Evolutionary conservation across 148 eudicot species (phyloP).

Genomic region (Chenopodium berlandieri): DNA sequence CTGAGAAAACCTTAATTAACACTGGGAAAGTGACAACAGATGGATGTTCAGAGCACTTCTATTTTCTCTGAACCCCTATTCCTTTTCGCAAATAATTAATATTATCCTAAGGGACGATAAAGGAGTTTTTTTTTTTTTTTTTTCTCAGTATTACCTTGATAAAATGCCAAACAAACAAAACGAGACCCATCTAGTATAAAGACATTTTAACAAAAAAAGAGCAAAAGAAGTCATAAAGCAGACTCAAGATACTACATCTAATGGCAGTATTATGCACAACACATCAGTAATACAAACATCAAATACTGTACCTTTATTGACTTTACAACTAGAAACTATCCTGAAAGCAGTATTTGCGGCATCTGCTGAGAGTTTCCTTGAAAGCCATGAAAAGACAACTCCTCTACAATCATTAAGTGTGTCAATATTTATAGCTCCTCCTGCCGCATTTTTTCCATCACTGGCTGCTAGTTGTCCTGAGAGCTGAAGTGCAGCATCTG

Average conservation of each 20-base stretch:
- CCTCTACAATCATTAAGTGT: conserved; percentile 79
- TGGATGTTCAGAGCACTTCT: not conserved
- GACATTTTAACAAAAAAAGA: not conserved
- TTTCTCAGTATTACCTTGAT: not conserved
- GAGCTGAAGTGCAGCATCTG: conserved; percentile 72
- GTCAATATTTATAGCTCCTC: conserved; percentile 42
- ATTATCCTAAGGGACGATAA: not conserved
- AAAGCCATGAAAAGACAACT: conserved; percentile 84
- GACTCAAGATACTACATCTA: not conserved
- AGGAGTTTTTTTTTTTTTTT: not conserved
- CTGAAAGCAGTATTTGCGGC: conserved; percentile 72
- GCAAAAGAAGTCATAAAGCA: not conserved
- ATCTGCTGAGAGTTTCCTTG: conserved; percentile 71
- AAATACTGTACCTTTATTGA: conserved; percentile 67
- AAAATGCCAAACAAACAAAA: not conserved
- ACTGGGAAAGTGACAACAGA: not conserved
- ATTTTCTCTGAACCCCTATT: not conserved
- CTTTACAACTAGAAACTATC: conserved; percentile 78
- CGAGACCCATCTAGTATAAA: not conserved
- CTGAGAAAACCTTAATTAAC: not conserved
- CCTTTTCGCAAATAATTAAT: not conserved
- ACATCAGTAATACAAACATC: conserved; percentile 4
- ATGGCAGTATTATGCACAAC: conserved; percentile 6
- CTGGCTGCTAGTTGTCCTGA: conserved; percentile 36
- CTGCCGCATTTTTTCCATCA: conserved; percentile 36